phyloP scores from a whole-genome alignment of 768 basidiomycete species.

The Erythrobasidium yunnanense region DNA sequence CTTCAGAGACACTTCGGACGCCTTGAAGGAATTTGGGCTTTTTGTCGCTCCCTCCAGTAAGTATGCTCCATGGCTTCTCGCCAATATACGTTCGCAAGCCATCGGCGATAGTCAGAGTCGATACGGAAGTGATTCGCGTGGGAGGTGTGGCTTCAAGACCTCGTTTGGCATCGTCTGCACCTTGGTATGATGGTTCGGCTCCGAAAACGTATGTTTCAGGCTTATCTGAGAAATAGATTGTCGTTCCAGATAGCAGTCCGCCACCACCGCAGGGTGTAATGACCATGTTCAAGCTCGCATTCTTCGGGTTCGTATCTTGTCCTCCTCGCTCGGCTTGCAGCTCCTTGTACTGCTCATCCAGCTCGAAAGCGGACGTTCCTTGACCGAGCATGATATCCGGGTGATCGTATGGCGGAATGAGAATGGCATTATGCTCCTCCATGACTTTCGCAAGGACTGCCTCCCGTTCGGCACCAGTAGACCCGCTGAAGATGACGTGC shows the following conservation, averaged over 20 bases:
- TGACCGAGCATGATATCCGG: conserved; percentile 38
- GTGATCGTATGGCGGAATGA: conserved; percentile 38
- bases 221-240: conserved; percentile 32
- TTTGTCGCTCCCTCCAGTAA: conserved; percentile 3
- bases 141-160: conserved; percentile 32
- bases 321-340: too few relatives aligned
- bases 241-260: conserved; percentile 35
- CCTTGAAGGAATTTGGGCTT: conserved; percentile 34
- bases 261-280: conserved; percentile 37
- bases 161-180: conserved; percentile 36
- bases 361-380: conserved; percentile 36
- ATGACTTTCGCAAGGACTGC: conserved; percentile 33
- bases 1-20: conserved; percentile 35
- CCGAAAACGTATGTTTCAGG: conserved; percentile 26
- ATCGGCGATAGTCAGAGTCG: conserved; percentile 38
- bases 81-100: conserved; percentile 37
- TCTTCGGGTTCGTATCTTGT: background rate
- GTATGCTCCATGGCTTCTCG: conserved; percentile 9
- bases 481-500: conserved; percentile 34
- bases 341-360: conserved; percentile 32
- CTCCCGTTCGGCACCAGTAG: conserved; percentile 36
- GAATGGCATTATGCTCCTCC: conserved; percentile 32
- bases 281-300: conserved; percentile 28
- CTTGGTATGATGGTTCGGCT: conserved; percentile 34
- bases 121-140: conserved; percentile 31